Evolutionary conservation across 306 rosid species (phyloP), one percentile per base, ranked within the genome.

Genomic region (Cucurbita pepo): DNA sequence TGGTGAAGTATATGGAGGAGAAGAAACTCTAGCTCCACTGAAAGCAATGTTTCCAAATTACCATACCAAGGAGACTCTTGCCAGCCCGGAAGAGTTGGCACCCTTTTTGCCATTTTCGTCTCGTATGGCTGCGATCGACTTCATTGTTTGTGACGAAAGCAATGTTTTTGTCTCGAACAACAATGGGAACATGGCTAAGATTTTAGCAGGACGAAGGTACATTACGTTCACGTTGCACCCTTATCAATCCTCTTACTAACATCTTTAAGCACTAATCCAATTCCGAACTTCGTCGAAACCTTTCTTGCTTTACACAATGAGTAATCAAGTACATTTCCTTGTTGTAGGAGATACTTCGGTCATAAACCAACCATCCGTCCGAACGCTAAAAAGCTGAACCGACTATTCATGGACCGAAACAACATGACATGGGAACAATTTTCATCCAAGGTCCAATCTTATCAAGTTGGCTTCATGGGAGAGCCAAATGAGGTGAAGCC

Each of bases 151-250:
- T 16, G 97, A 90, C 56, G 88, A 86, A 75, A 93, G 98, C 54
- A 90, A 87, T 59, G 97, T 93, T 75, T 90, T 93, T 22, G 86
- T 86, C 77, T 77, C 97, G 54, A 93, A 93, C 80, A 93, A 93
- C 84, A 93, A 93, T n/a, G 98, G 98, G 8, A 93, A 93, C 77
- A 93, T 93, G 98, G 98, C 98, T 18, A 88, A 81, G 84, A 93
- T 93, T 55, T 80, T 93, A 76, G 97, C 98, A 22, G 98, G 98
- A 74, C 78, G 96, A 70, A 93, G 98, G 98, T 87, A 80, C 6
- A 13, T 10, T 30, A 37, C 8, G 8, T 59, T 34, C 41, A 4
- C 43, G 6, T 13, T 4, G 13, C 70, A 16, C 22, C 10, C 37
- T 41, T 41, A 41, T n/a, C 14, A 2, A 41, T 47, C 13, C 1